phyloP scores from a whole-genome alignment of 2,329 filamentous ascomycete genomes.

The Trichoderma lentiforme region DNA sequence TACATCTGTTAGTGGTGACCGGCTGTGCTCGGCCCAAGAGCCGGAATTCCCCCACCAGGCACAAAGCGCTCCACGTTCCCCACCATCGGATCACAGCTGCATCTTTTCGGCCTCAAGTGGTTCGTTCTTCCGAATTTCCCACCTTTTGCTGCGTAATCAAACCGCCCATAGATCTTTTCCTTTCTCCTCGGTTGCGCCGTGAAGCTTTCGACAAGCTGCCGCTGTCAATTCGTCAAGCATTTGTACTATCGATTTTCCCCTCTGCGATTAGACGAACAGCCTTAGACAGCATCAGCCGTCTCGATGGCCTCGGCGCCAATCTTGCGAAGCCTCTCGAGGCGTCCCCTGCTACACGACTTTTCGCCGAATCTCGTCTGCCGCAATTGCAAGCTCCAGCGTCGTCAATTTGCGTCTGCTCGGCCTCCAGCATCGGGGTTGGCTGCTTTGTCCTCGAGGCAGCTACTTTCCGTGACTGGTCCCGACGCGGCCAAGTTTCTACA shows the following conservation, averaged over 20 bases:
- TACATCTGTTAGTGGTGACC: not conserved
- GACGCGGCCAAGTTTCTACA: slow-evolving; percentile 85
- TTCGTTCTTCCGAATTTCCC: slow-evolving; percentile 6
- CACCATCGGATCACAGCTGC: slow-evolving; percentile 6
- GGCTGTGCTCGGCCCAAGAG: not conserved
- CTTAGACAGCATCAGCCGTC: not conserved
- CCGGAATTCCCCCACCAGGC: slow-evolving; percentile 1
- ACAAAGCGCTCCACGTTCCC: not conserved
- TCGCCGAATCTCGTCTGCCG: slow-evolving; percentile 29
- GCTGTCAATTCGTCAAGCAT: not conserved
- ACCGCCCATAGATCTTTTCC: not conserved
- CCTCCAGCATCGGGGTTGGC: slow-evolving; percentile 49
- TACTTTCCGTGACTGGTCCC: slow-evolving; percentile 74
- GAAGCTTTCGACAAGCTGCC: not conserved
- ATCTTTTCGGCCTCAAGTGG: slow-evolving; percentile 3
- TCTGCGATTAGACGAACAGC: not conserved
- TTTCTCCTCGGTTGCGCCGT: not conserved
- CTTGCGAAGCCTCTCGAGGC: slow-evolving; percentile 28
- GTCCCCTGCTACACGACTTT: slow-evolving; percentile 3
- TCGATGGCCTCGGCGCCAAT: not conserved
- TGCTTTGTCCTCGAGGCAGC: slow-evolving; percentile 66
- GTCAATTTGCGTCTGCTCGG: slow-evolving; percentile 35
- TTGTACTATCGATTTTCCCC: no score
- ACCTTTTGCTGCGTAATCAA: slow-evolving; percentile 10
- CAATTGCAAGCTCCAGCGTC: slow-evolving; percentile 32